Evolutionary conservation across 2,329 filamentous ascomycete genomes (phyloP).

Genomic region (Fusarium pininemorale): DNA sequence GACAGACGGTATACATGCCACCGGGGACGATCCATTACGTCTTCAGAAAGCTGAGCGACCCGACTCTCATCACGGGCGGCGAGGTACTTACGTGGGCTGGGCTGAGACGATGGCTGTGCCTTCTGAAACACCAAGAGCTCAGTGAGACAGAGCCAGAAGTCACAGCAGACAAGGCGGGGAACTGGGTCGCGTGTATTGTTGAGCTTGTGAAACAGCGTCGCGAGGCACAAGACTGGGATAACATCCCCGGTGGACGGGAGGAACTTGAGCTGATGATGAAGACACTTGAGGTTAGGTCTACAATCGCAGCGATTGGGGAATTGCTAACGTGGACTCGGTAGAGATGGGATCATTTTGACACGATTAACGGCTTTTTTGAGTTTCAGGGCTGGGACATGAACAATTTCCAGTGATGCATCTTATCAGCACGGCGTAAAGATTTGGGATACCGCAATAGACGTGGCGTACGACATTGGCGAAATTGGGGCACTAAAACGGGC

Average conservation of each 20-base stretch:
- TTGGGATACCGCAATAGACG: no score
- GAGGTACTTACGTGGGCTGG: background rate
- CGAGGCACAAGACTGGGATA: background rate
- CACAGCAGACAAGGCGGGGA: rapidly evolving
- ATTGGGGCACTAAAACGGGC: no score
- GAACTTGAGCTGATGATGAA: background rate
- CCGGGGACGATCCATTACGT: background rate
- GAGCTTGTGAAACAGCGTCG: background rate
- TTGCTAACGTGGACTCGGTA: no score
- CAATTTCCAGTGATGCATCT: no score
- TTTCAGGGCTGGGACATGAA: no score
- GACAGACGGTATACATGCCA: background rate
- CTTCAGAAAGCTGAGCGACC: background rate
- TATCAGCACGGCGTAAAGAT: no score
- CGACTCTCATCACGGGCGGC: background rate
- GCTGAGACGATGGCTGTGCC: background rate
- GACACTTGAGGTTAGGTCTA: no score
- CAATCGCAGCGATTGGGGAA: rapidly evolving
- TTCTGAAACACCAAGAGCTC: background rate
- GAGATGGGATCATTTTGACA: no score
- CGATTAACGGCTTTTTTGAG: no score
- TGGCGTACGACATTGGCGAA: no score
- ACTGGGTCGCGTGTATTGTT: no score
- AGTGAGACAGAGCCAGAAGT: background rate
- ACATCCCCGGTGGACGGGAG: background rate